These are phyloP conservation scores for Kuraishia capsulata DNA, from an alignment of 805 yeast genomes.

Conservation along the genomic window DNA sequence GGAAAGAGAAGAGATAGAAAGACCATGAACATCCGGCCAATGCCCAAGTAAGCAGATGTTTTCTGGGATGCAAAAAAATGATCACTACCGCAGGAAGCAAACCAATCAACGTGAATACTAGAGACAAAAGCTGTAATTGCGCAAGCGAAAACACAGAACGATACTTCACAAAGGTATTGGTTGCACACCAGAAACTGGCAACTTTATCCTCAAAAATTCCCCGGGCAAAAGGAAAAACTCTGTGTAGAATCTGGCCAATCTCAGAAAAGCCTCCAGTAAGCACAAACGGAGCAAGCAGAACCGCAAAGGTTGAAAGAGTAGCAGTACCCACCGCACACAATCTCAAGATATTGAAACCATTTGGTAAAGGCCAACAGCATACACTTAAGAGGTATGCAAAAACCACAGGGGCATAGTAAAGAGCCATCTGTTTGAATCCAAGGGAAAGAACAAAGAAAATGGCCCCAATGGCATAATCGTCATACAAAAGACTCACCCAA, in stretches of 20 bases:
- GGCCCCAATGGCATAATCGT: constrained; percentile 59
- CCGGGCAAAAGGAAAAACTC: constrained; percentile 87
- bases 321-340: constrained; percentile 56
- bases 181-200: constrained; percentile 96
- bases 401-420: constrained; percentile 85
- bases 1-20: constrained; percentile 85
- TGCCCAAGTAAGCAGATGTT: constrained; percentile 55
- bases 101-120: constrained; percentile 40
- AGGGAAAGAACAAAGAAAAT: constrained; percentile 69
- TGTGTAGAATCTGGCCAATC: constrained; percentile 43
- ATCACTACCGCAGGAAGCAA: constrained; percentile 48
- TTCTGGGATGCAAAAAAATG: constrained; percentile 41
- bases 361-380: constrained; percentile 22
- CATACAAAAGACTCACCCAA: constrained; percentile 54
- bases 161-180: constrained; percentile 71
- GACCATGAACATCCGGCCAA: constrained; percentile 79
- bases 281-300: constrained; percentile 54
- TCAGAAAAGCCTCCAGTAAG: constrained; percentile 36
- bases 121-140: constrained; percentile 52
- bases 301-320: constrained; percentile 43
- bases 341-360: constrained; percentile 40
- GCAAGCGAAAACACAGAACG: constrained; percentile 40
- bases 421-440: constrained; percentile 90
- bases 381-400: constrained; percentile 69
- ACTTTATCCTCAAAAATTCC: constrained; percentile 97